Evolutionary conservation across 192 early-diverging fungal genomes (phyloP), one percentile per base, ranked within the genome.

Genomic region (Spizellomyces sp.): DNA sequence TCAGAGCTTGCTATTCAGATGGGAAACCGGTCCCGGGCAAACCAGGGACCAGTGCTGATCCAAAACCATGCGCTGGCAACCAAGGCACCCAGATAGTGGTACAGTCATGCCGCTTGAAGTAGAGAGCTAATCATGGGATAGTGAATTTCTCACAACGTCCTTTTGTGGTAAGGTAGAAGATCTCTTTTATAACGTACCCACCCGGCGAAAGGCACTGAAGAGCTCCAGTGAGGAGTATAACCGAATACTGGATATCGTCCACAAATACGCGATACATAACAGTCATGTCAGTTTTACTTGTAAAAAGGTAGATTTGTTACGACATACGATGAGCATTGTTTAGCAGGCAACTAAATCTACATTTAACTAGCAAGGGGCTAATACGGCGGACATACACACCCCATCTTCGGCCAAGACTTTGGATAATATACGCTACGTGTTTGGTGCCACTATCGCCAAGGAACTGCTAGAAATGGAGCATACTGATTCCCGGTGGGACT

Each of bases 41-140:
- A 64, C 88, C 90, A 0, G 95, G 94, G 4, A 83, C 79, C 21
- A 82, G 69, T 55, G 76, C 88, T 41, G 94, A 94, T 12, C 94
- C 96, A 59, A 94, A 93, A 67, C 92, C 96, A 5, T 94, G 92
- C 73, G 96, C 96, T 9, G 98, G 95, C 9, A 99, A 98, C 73
- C 90, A 88, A 61, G 97, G 97, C 43, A 99, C 96, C 4, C 91
- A 91, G 57, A 95, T 99, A 44, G 90, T 90, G 48, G 95, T 91
- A 80, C 44, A 19, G 14, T n/a, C 12, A 12, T 54, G 14, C 50
- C 2, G 17, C 12, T n/a, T 54, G 14, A 54, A n/a, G 50, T n/a
- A 12, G 17, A 54, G 50, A 2, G 50, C 50, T 19, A 0, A 36
- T 36, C 27, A 36, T 36, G 27, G 27, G 27, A 36, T 36, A 3